Percentiles rank a stretch among this genome's conserved stretches.
These are phyloP conservation scores for Trichocladium antarcticum DNA, from an alignment of 495 filamentous ascomycete genomes.

Conservation along the genomic window DNA sequence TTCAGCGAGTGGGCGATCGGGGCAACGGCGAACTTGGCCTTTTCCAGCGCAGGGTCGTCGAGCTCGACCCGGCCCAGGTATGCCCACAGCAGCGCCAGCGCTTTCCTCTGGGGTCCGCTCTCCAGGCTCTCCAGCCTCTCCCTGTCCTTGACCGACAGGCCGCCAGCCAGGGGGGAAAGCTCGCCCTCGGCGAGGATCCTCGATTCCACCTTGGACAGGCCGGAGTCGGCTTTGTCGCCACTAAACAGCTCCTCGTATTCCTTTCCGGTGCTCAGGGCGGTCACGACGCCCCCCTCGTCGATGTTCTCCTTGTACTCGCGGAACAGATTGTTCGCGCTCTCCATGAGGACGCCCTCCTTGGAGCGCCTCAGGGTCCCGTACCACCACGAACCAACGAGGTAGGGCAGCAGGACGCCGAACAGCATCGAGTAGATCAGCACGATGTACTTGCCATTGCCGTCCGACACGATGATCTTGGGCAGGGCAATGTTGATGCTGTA, in stretches of 20 bases:
- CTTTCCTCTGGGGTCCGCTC: constrained; percentile 63
- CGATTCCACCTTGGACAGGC: constrained; percentile 70
- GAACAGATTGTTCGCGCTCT: constrained; percentile 89
- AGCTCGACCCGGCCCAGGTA: constrained; percentile 78
- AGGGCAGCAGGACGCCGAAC: constrained; percentile 81
- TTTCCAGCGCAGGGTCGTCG: constrained; percentile 57
- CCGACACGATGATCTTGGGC: constrained; percentile 81
- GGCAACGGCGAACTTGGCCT: constrained; percentile 66
- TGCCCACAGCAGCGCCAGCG: constrained; percentile 84
- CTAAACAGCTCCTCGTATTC: constrained; percentile 60
- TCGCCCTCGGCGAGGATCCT: constrained; percentile 53
- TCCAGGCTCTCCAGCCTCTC: constrained; percentile 58
- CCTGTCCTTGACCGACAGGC: constrained; percentile 58
- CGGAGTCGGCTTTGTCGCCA: constrained; percentile 61
- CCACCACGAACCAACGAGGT: constrained; percentile 95
- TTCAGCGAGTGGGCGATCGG: constrained; percentile 75
- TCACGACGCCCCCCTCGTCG: constrained; percentile 65
- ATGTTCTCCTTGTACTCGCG: constrained; percentile 78
- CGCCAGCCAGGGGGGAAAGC: constrained; percentile 36
- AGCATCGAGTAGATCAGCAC: constrained; percentile 76
- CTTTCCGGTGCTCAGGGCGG: constrained; percentile 67
- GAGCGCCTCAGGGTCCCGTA: constrained; percentile 88
- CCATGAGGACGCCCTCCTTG: constrained; percentile 80
- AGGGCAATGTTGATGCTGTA: constrained; percentile 96
- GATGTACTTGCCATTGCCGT: constrained; percentile 92